Evolutionary conservation across 495 filamentous ascomycete genomes (phyloP).

Genomic region (Penicillium soppii): DNA sequence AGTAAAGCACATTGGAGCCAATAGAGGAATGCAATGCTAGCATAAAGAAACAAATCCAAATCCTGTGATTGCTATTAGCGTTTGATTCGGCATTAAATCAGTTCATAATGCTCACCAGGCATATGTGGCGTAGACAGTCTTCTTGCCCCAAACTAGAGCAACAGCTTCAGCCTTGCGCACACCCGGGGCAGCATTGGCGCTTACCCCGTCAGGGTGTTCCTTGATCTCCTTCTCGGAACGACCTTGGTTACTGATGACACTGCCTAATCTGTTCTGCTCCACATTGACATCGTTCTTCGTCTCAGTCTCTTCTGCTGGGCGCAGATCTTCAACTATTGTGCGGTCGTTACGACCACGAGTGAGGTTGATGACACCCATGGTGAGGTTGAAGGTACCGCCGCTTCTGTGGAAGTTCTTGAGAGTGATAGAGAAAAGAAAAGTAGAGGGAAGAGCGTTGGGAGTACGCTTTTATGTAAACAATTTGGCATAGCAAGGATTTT

Average conservation of each 20-base stretch:
- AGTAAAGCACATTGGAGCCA: constrained; percentile 26
- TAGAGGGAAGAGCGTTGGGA: too few relatives aligned
- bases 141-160: constrained; percentile 38
- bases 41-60: constrained; percentile 46
- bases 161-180: constrained; percentile 43
- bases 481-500: too few relatives aligned
- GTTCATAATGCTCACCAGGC: constrained; percentile 26
- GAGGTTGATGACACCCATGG: constrained; percentile 24
- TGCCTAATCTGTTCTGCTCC: background rate
- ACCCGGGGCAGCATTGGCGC: constrained; percentile 33
- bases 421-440: background rate
- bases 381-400: too few relatives aligned
- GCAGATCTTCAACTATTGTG: constrained; percentile 8
- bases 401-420: too few relatives aligned
- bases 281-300: constrained; percentile 3
- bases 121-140: constrained; percentile 35
- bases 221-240: constrained; percentile 31
- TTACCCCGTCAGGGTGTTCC: constrained; percentile 26
- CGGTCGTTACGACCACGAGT: constrained; percentile 15
- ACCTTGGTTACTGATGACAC: constrained; percentile 8
- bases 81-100: background rate
- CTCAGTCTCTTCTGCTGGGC: constrained; percentile 3
- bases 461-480: too few relatives aligned
- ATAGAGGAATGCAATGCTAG: constrained; percentile 39
- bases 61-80: constrained; percentile 21